These are phyloP conservation scores for Plasmodium gallinaceum DNA, from an alignment of 169 alveolate genomes.

Conservation along the genomic window DNA sequence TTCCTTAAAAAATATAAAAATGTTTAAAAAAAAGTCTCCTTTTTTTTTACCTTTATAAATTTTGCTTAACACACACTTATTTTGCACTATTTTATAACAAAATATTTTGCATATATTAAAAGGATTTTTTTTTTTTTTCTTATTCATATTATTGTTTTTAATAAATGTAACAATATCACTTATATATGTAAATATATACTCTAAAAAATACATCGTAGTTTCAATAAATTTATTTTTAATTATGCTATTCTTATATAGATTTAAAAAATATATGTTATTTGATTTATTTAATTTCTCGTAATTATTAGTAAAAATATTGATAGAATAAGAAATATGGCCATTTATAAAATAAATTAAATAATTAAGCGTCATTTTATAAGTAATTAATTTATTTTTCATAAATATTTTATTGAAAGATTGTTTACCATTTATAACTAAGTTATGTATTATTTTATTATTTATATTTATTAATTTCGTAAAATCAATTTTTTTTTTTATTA, in stretches of 20 bases:
- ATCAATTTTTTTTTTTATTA: constrained; percentile 2
- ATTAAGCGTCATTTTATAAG: constrained; percentile 28
- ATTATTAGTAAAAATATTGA: constrained; percentile 30
- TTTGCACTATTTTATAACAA: constrained; percentile 49
- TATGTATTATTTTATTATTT: constrained; percentile 24
- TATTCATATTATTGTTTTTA: background rate
- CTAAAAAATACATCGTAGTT: constrained; percentile 47
- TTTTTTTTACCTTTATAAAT: constrained; percentile 10
- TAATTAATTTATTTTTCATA: background rate
- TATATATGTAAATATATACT: constrained; percentile 36
- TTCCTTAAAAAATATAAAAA: constrained; percentile 32
- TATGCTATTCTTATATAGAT: constrained; percentile 35
- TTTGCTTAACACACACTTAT: constrained; percentile 11
- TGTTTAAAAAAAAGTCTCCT: constrained; percentile 16
- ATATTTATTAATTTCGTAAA: background rate
- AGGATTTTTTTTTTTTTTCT: background rate
- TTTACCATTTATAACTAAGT: constrained; percentile 14
- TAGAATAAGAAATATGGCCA: constrained; percentile 49
- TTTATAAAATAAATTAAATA: constrained; percentile 59
- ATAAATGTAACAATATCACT: constrained; percentile 7
- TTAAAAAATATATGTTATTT: constrained; percentile 22
- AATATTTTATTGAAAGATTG: constrained; percentile 9
- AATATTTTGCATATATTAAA: constrained; percentile 42
- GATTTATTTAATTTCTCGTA: constrained; percentile 32
- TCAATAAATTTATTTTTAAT: constrained; percentile 51